phyloP scores from a whole-genome alignment of 495 filamentous ascomycete genomes.

The Penicillium bialowiezense region DNA sequence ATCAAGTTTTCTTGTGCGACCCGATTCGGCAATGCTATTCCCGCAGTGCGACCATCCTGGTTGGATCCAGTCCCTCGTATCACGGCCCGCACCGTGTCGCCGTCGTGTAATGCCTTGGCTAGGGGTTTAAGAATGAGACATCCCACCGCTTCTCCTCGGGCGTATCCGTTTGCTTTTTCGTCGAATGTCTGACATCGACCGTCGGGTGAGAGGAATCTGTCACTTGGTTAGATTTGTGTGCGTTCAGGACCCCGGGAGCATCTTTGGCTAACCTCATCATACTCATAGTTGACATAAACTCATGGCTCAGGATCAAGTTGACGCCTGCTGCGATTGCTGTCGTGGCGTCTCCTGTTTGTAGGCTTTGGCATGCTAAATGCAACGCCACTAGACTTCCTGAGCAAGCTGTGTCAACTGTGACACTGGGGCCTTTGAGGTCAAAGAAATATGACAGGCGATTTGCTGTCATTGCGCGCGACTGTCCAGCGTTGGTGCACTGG shows the following conservation, averaged over 20 bases:
- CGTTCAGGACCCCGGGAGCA: too few species aligned
- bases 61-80: constrained; percentile 42
- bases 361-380: constrained; percentile 44
- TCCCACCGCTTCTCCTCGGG: constrained; percentile 30
- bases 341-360: constrained; percentile 41
- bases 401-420: constrained; percentile 54
- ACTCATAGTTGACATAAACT: constrained; percentile 22
- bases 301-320: constrained; percentile 30
- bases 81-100: constrained; percentile 40
- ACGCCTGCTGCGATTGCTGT: constrained; percentile 36
- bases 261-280: constrained; percentile 18
- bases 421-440: constrained; percentile 38
- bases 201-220: constrained; percentile 29
- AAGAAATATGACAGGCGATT: constrained; percentile 46
- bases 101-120: constrained; percentile 29
- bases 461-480: constrained; percentile 37
- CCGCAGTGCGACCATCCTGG: constrained; percentile 39
- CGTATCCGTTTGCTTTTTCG: constrained; percentile 32
- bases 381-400: constrained; percentile 49
- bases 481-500: constrained; percentile 29
- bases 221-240: background rate
- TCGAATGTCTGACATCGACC: constrained; percentile 37
- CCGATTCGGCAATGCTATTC: constrained; percentile 44
- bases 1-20: constrained; percentile 57
- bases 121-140: constrained; percentile 38